Percentiles rank a stretch among this genome's conserved stretches.
phyloP scores from a whole-genome alignment of 1,284 basidiomycete genomes.

The Pulchroboletus neoregius region DNA sequence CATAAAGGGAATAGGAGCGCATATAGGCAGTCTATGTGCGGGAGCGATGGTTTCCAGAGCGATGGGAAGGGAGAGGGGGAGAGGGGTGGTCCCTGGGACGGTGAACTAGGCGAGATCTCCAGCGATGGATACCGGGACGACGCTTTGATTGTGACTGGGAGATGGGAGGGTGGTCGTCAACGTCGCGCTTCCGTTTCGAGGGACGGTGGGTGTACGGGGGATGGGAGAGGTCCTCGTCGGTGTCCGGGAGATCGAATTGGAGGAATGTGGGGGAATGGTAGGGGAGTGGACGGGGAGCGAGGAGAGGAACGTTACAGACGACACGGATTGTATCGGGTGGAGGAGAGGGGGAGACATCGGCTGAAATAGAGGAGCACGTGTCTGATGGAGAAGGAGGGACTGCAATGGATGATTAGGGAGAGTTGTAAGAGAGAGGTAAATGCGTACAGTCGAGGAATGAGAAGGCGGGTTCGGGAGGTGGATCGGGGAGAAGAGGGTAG shows the following conservation, averaged over 20 bases:
- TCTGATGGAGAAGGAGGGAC: slow-evolving; percentile 44
- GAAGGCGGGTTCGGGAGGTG: neutral
- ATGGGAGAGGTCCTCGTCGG: slow-evolving; percentile 66
- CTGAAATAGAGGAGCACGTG: slow-evolving; percentile 28
- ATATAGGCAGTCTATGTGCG: slow-evolving; percentile 15
- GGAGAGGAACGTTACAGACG: slow-evolving; percentile 59
- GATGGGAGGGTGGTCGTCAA: slow-evolving; percentile 25
- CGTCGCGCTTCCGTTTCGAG: slow-evolving; percentile 52
- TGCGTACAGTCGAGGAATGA: slow-evolving; percentile 1
- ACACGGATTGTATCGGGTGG: slow-evolving; percentile 38
- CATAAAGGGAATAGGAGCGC: neutral
- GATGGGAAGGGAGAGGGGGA: slow-evolving; percentile 5
- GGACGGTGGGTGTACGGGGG: slow-evolving; percentile 55
- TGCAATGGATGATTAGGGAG: slow-evolving; percentile 18
- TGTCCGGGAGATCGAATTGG: slow-evolving; percentile 61
- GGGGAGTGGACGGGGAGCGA: slow-evolving; percentile 63
- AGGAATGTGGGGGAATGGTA: slow-evolving; percentile 67
- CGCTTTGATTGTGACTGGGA: slow-evolving; percentile 25
- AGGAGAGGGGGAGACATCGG: slow-evolving; percentile 22
- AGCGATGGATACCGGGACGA: slow-evolving; percentile 18
- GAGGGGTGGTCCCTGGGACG: slow-evolving; percentile 10
- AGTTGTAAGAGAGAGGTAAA: neutral
- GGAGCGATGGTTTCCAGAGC: slow-evolving; percentile 20
- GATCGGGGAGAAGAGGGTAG: neutral
- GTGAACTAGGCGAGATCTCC: slow-evolving; percentile 19